Evolutionary conservation across 345 rosid species (phyloP), one percentile per base, ranked within the genome.

Genomic region (Orychophragmus violaceus): DNA sequence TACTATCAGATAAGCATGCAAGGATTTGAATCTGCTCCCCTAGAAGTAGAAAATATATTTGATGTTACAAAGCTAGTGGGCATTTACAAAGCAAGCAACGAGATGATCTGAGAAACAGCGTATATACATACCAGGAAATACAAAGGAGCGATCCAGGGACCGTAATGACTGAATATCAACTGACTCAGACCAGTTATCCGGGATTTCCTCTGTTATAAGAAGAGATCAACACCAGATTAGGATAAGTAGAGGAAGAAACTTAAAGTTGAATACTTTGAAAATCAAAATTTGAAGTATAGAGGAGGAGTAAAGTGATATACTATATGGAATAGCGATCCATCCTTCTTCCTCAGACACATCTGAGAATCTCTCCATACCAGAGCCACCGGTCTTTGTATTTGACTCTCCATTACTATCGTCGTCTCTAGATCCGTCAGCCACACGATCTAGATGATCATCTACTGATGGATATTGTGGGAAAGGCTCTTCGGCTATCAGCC

Each of bases 341-440:
- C 97, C 99, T 81, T 95, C 89, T 75, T 88, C 91, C 24, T 85
- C 94, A 5, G 87, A 78, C 17, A 95, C 97, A 83, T 87, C 91
- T 1, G 64, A 77, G 80, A 88, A 87, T 9, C 78, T 82, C 46
- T 82, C 93, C 59, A 68, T 28, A 42, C 46, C 64, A 62, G 60
- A 37, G 54, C 76, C 68, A 49, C 74, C 81, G 23, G 41, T 59
- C 58, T 63, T 84, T 32, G 51, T 48, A 59, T 54, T 70, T 22
- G 65, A 49, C 22, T 76, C 83, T 6, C 56, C 82, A 68, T 16
- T 56, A 29, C 63, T 75, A 71, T 62, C 81, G 23, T 70, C 78
- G 27, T 74, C 68, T 56, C 68, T 74, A 69, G 65, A 44, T 45
- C 77, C 79, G 22, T 79, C 81, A 42, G 45, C 22, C 50, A 72